These are phyloP conservation scores for Aspergillus nomiae DNA, from an alignment of 2,329 filamentous ascomycete species.

Conservation along the genomic window DNA sequence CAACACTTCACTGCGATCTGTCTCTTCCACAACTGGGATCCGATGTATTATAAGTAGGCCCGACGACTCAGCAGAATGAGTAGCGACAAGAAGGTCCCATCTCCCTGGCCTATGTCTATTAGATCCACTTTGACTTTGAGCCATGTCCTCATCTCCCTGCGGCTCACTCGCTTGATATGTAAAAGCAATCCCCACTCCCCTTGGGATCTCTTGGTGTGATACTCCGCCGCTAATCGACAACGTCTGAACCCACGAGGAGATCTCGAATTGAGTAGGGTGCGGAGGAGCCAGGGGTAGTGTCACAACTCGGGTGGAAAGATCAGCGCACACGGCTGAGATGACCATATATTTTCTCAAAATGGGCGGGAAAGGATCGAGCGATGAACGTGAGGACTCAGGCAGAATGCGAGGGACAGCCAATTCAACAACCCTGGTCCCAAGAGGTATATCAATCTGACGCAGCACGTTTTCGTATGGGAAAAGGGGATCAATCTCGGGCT, in stretches of 20 bases:
- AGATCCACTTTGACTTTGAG: slow-evolving; percentile 30
- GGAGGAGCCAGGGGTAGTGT: slow-evolving; percentile 58
- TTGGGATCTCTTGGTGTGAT: slow-evolving; percentile 54
- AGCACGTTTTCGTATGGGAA: slow-evolving; percentile 57
- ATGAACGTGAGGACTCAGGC: slow-evolving; percentile 39
- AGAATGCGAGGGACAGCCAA: slow-evolving; percentile 53
- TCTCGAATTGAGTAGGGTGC: slow-evolving; percentile 41
- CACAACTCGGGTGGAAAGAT: slow-evolving; percentile 58
- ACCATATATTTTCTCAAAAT: slow-evolving; percentile 55
- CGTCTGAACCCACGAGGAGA: slow-evolving; percentile 48
- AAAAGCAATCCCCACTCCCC: slow-evolving; percentile 56
- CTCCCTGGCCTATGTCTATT: slow-evolving; percentile 21
- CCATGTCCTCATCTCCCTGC: slow-evolving; percentile 31
- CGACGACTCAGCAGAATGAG: slow-evolving; percentile 47
- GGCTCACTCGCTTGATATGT: slow-evolving; percentile 43
- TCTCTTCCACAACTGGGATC: slow-evolving; percentile 38
- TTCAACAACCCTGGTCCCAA: slow-evolving; percentile 56
- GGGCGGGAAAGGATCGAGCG: slow-evolving; percentile 47
- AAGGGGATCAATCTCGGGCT: slow-evolving; percentile 58
- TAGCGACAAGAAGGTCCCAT: slow-evolving; percentile 51
- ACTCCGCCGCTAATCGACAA: slow-evolving; percentile 49
- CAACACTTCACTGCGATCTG: slow-evolving; percentile 15
- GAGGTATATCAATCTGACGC: slow-evolving; percentile 56
- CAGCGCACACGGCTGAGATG: slow-evolving; percentile 57
- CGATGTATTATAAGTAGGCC: slow-evolving; percentile 50